These are phyloP conservation scores for Drechslerella stenobrocha DNA, from an alignment of 2,329 filamentous ascomycete species.

Conservation along the genomic window DNA sequence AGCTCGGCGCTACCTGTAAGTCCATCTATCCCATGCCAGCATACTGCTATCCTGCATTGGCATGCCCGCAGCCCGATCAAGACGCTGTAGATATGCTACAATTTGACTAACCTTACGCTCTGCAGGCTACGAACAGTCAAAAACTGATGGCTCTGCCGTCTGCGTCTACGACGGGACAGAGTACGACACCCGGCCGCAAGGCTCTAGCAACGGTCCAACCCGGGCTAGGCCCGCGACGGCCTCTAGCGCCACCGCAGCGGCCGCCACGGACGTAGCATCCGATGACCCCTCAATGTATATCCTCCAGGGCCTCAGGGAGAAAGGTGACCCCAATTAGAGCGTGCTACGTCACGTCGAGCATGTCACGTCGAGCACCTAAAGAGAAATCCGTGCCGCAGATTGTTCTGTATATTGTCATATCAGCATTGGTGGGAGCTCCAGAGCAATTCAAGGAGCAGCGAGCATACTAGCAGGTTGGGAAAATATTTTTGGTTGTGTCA, in stretches of 20 bases:
- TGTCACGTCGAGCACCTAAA: too few relatives aligned
- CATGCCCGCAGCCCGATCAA: neutral
- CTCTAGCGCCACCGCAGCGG: neutral
- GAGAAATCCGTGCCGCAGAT: too few relatives aligned
- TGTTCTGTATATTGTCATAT: too few relatives aligned
- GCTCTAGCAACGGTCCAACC: neutral
- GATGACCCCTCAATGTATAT: slow-evolving; percentile 34
- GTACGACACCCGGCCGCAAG: slow-evolving; percentile 30
- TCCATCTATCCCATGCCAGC: neutral
- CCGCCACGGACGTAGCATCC: neutral
- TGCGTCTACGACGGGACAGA: slow-evolving; percentile 42
- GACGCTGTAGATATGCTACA: neutral
- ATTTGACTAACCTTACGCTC: neutral
- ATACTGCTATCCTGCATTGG: neutral
- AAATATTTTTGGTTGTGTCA: too few relatives aligned
- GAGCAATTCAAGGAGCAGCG: too few relatives aligned
- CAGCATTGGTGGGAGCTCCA: too few relatives aligned
- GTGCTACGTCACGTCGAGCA: too few relatives aligned
- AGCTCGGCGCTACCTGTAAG: slow-evolving; percentile 37
- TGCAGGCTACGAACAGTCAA: slow-evolving; percentile 37
- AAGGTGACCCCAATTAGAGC: slow-evolving; percentile 31
- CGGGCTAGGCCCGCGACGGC: too few relatives aligned
- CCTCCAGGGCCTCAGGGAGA: slow-evolving; percentile 36
- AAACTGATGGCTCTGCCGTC: slow-evolving; percentile 31
- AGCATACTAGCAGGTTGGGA: too few relatives aligned